Base-by-base conservation (phyloP, 1,284 basidiomycete species). In the Stygiomarasmius scandens region DNA sequence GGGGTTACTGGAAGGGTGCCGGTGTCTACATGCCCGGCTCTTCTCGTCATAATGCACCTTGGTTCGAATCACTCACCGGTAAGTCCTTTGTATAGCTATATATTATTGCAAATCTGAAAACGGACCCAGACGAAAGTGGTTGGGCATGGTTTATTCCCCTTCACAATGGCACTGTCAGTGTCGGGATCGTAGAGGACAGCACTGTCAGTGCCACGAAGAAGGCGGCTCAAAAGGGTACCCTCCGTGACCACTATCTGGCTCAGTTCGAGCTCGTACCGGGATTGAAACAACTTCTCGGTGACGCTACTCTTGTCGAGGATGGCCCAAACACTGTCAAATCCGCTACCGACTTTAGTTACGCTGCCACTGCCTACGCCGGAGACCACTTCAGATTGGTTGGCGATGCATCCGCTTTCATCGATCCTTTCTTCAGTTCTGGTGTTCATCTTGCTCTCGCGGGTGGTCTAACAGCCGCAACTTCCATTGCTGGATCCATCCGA, bases 371-470 rank as follows among this genome's bases (percentile, higher is more conserved):
- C 8, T 86, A 87, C 55, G 78, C 79, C 14, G 83, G 83, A 0
- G 66, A 72, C 12, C 71, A 74, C 2, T 85, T 74, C 60, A 76
- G 84, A 45, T 69, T 86, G 16, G 73, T 82, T 10, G 84, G 85
- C 1, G 85, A 87, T 60, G 85, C 85, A 43, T 12, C 36, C 85
- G 84, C 83, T 1, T 86, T 86, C 66, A 86, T 86, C 55, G 84
- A 86, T 59, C 84, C 84, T 0, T 81, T 83, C 68, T 85, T 87
- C 69, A 82, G 80, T 2, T 62, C 75, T 87, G 2, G 86, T 83
- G 1, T 74, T 85, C 67, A 78, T 81, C 2, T 77, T 82, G 41
- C 85, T 72, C 0, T 68, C 11, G 32, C 49, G 19, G 36, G 49
- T 20, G 49, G 49, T 32, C 34, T 87, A 9, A 76, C 82, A 1